Base-by-base conservation (phyloP, 495 filamentous ascomycete species). In the Bryoglossum gracile region DNA sequence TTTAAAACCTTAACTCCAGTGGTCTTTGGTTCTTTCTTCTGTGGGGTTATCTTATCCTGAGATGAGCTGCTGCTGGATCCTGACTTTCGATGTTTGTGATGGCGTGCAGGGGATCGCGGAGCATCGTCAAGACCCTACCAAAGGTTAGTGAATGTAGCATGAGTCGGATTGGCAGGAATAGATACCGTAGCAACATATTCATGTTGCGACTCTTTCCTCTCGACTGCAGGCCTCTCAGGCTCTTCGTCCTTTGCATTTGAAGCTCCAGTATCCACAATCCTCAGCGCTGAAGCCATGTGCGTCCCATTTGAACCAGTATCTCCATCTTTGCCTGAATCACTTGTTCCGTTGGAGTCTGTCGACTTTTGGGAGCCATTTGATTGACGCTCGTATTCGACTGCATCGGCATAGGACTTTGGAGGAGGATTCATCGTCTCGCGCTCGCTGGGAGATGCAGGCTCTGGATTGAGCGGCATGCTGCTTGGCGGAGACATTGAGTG, bases 351-450 rank as follows among this genome's bases (percentile, higher is more conserved):
- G 2, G 6, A 24, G 4, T 24, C 50, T 38, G 43, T 45, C 1
- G 28, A 13, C 22, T 8, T 21, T 42, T 54, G 44, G 8, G 14
- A 22, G 18, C 36, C 48, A 6, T 50, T 21, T 11, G 37, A 24
- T 11, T 36, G 48, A 17, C 33, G 16, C 3, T 49, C 43, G 24
- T 52, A 34, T 42, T 55, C 54, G 4, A 53, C 54, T 9, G 54
- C 58, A 43, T 53, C 55, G 17, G 58, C 58, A 38, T 57, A 61
- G 21, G 43, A 53, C 35, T 55, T 55, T 10, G 53, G 54, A n/a
- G 51, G 49, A 3, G 54, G 49, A 4, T 53, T 43, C 35, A 49
- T 16, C 17, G 44, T 50, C 34, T 46, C 22, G n/a, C 51, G 52
- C 17, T 55, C 58, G 14, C 32, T 42, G 30, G 49, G 37, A n/a